Percentiles rank a stretch among this genome's conserved stretches.
phyloP scores from a whole-genome alignment of 345 rosid species.

The Eucalyptus tenuipes region DNA sequence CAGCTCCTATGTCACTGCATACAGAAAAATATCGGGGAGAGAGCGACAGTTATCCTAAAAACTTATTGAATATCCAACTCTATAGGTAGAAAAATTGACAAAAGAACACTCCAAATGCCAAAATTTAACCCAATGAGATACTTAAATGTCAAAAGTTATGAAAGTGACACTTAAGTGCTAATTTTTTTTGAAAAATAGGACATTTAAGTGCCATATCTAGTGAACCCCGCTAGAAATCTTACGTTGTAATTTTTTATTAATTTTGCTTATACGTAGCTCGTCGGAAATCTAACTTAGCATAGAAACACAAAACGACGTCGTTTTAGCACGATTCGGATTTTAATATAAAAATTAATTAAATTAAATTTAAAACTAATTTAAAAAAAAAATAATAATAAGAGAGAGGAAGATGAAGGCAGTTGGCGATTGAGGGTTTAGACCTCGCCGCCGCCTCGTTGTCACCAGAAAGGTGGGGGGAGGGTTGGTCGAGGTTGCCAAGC shows the following conservation, averaged over 20 bases:
- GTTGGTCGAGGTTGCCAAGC: too few relatives aligned
- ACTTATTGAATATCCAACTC: not conserved
- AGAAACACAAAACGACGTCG: accelerated
- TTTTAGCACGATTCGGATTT: too few relatives aligned
- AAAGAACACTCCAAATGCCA: too few relatives aligned
- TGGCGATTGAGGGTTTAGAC: accelerated
- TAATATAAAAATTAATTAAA: too few relatives aligned
- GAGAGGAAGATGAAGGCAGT: too few relatives aligned
- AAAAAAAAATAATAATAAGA: too few relatives aligned
- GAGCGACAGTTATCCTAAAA: not conserved
- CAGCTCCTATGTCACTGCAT: not conserved
- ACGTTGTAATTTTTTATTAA: too few relatives aligned
- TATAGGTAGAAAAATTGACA: not conserved
- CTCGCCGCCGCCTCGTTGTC: accelerated
- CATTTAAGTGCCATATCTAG: accelerated
- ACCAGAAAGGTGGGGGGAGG: too few relatives aligned
- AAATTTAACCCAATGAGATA: too few relatives aligned
- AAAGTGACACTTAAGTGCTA: accelerated
- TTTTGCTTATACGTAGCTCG: too few relatives aligned
- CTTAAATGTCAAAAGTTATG: accelerated
- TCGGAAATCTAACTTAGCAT: accelerated
- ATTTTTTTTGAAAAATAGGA: accelerated
- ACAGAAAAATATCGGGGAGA: not conserved
- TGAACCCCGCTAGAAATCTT: accelerated
- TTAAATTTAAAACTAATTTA: too few relatives aligned